A percentile compares a stretch with the other conserved stretches of the same genome.
Conservation (phyloP, 257 asterid genomes). For the Nicotiana tomentosiformis region DNA sequence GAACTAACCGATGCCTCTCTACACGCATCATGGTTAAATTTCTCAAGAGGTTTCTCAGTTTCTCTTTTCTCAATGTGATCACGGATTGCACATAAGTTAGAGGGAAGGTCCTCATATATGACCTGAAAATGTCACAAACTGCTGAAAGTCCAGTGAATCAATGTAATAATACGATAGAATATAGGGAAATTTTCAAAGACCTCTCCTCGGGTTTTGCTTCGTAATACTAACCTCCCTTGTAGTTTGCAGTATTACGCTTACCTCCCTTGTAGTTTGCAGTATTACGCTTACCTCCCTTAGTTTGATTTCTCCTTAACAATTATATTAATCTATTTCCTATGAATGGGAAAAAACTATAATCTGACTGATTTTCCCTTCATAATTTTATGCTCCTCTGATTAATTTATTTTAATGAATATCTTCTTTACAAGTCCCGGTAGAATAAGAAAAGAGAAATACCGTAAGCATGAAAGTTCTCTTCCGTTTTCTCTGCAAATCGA, state of each 20-base stretch:
- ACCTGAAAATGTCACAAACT: constrained; percentile 39
- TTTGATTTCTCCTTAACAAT: neutral
- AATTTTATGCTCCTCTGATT: neutral
- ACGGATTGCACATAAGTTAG: constrained; percentile 89
- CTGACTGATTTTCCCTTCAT: neutral
- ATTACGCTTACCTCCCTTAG: neutral
- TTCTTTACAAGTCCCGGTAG: neutral
- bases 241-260: neutral
- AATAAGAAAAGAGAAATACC: neutral
- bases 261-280: neutral
- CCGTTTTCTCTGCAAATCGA: no score
- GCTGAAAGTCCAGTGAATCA: neutral
- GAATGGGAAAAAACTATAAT: neutral
- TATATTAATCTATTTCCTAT: neutral
- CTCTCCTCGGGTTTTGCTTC: neutral
- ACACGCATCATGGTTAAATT: constrained; percentile 8
- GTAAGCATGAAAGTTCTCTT: no score
- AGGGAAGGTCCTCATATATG: constrained; percentile 94
- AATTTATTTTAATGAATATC: neutral
- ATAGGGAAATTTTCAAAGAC: neutral
- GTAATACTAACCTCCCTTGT: neutral
- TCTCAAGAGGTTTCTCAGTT: constrained; percentile 20
- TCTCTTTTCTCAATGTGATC: constrained; percentile 65
- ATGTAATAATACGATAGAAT: neutral
- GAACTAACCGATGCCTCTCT: constrained; percentile 24